phyloP scores from a whole-genome alignment of 768 basidiomycete species.

The Cubamyces lactineus region DNA sequence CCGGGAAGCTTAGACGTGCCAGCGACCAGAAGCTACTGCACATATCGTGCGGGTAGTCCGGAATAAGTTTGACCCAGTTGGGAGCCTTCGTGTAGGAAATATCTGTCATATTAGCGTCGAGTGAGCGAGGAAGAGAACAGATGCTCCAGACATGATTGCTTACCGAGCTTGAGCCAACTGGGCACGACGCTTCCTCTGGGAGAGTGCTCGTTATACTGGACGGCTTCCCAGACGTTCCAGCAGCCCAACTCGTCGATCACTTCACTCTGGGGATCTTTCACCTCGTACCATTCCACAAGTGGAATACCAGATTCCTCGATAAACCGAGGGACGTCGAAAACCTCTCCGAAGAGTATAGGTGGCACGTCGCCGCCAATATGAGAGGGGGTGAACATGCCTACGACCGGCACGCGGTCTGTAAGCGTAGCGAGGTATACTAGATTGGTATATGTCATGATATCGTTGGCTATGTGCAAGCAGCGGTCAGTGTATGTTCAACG shows the following conservation, averaged over 20 bases:
- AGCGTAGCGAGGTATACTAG: conserved; percentile 45
- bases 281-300: conserved; percentile 47
- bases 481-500: background rate
- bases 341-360: conserved; percentile 41
- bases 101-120: conserved; percentile 30
- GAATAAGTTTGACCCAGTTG: conserved; percentile 35
- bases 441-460: conserved; percentile 65
- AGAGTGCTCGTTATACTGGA: conserved; percentile 32
- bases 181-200: conserved; percentile 35
- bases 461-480: conserved; percentile 55
- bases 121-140: background rate
- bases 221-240: conserved; percentile 47
- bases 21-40: conserved; percentile 39
- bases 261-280: conserved; percentile 40
- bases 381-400: conserved; percentile 45
- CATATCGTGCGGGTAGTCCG: conserved; percentile 37
- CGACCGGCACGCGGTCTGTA: conserved; percentile 43
- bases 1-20: conserved; percentile 38
- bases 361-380: conserved; percentile 42
- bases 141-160: background rate
- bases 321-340: conserved; percentile 46
- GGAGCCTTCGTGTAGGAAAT: conserved; percentile 43
- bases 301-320: conserved; percentile 39
- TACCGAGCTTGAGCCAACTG: conserved; percentile 36
- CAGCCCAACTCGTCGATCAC: conserved; percentile 44